Evolutionary conservation across 2,329 filamentous ascomycete genomes (phyloP), one percentile per base, ranked within the genome.

Genomic region (Chaetomium globosum): DNA sequence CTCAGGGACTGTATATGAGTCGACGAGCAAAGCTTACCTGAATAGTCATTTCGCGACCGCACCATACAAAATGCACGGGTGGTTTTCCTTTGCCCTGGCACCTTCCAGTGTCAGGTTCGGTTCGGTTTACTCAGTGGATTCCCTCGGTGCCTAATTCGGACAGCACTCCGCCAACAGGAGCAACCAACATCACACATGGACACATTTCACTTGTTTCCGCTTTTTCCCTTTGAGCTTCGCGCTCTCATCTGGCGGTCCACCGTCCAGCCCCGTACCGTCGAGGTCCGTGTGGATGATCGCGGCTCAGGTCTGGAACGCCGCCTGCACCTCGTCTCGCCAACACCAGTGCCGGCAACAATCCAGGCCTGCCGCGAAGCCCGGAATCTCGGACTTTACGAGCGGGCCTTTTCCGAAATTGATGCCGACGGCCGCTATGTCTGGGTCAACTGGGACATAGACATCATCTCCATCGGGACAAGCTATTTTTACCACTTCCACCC

Each of bases 331-430:
- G 2, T 58, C 51, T 59, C 62, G 28, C 23, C 49, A 23, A 64
- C 56, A 13, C 62, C 56, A n/a, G 56, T 55, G 31, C 62, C 56
- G 51, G 55, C 62, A 28, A 30, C 19, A 10, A 56, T 64, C 36
- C 62, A 64, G 5, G 30, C 56, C 9, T 64, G 62, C 55, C 55
- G 51, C 23, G 62, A 64, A 49, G 55, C 56, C 48, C 62, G 62
- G 26, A 55, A 52, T 52, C 49, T 61, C 12, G 13, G 39, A 7
- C 12, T 55, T 5, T 61, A 65, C 52, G 26, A 57, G 51, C 30
- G 28, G 16, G 62, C 52, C 52, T 61, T 65, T 33, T 61, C 52
- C 48, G 63, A 64, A 12, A 43, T 60, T 28, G n/a, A 2, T 31
- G 21, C 33, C 57, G 33, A 54, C n/a, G 21, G 21, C 21, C 63